A percentile compares a stretch with the other conserved stretches of the same genome.
phyloP scores from a whole-genome alignment of 2,329 filamentous ascomycete genomes.

The Dactylella cylindrospora region DNA sequence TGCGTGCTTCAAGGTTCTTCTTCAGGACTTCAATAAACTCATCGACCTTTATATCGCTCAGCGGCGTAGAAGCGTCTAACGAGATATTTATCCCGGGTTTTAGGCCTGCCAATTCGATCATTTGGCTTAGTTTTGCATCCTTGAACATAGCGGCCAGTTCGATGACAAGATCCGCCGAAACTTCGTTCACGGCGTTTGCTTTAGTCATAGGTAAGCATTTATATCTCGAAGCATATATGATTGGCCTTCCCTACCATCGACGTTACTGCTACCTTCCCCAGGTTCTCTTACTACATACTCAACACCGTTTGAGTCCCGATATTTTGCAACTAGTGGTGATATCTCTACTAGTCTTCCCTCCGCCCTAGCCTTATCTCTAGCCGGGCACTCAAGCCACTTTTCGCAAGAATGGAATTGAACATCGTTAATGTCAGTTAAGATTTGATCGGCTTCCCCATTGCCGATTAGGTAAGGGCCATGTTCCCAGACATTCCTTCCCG shows the following conservation, averaged over 20 bases:
- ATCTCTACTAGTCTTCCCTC: slow-evolving; percentile 68
- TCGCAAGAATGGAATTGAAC: slow-evolving; percentile 84
- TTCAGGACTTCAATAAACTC: slow-evolving; percentile 23
- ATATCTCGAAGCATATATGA: no score
- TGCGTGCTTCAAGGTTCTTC: slow-evolving; percentile 26
- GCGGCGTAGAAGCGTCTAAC: slow-evolving; percentile 25
- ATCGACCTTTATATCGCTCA: slow-evolving; percentile 20
- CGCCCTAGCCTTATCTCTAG: slow-evolving; percentile 52
- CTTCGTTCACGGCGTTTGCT: slow-evolving; percentile 28
- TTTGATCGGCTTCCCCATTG: slow-evolving; percentile 69
- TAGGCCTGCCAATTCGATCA: slow-evolving; percentile 15
- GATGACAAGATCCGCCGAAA: slow-evolving; percentile 24
- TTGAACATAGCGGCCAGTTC: slow-evolving; percentile 16
- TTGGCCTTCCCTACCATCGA: slow-evolving; percentile 55
- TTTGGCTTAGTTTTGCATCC: slow-evolving; percentile 4
- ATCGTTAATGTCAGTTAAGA: slow-evolving; percentile 65
- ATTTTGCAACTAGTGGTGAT: slow-evolving; percentile 65
- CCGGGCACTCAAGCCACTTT: slow-evolving; percentile 59
- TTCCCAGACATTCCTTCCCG: slow-evolving; percentile 53
- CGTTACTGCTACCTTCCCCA: slow-evolving; percentile 69
- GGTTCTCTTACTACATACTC: slow-evolving; percentile 69
- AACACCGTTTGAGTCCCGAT: slow-evolving; percentile 58
- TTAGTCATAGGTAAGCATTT: neutral
- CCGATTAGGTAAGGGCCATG: slow-evolving; percentile 62
- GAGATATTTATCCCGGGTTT: slow-evolving; percentile 24